phyloP scores from a whole-genome alignment of 345 rosid species.

The Alliaria petiolata region DNA sequence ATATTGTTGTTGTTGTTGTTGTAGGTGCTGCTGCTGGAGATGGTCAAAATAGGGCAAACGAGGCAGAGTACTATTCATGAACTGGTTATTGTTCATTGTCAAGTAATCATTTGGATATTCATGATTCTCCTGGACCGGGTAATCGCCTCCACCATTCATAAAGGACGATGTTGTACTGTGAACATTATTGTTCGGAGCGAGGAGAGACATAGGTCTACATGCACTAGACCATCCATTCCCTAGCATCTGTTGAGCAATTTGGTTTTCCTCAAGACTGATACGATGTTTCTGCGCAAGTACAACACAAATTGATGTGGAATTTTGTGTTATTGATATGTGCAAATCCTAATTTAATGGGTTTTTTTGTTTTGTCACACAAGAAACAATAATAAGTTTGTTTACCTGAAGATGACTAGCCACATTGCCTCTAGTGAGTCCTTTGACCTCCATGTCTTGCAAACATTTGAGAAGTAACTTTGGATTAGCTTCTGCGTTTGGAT shows the following conservation, averaged over 20 bases:
- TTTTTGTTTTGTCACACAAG: background rate
- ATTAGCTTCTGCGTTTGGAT: conserved; percentile 18
- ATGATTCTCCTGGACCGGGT: background rate
- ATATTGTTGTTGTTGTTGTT: background rate
- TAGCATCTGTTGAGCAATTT: background rate
- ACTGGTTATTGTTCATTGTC: conserved; percentile 2
- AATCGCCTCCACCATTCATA: background rate
- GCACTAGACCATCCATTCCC: background rate
- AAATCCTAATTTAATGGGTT: background rate
- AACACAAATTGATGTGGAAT: background rate
- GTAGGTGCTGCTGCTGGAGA: background rate
- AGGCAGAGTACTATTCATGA: no score
- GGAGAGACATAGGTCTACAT: background rate
- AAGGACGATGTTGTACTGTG: no score
- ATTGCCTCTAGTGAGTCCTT: conserved; percentile 14
- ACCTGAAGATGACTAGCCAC: conserved; percentile 33
- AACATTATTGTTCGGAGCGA: background rate
- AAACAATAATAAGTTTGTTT: background rate
- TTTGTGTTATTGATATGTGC: background rate
- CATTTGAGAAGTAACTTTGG: background rate
- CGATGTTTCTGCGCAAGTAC: conserved; percentile 17
- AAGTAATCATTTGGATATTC: background rate
- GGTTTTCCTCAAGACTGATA: background rate
- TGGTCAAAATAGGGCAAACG: no score
- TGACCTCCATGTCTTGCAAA: background rate